phyloP scores from a whole-genome alignment of 176 grass and related monocot species.

The Olyra latifolia region DNA sequence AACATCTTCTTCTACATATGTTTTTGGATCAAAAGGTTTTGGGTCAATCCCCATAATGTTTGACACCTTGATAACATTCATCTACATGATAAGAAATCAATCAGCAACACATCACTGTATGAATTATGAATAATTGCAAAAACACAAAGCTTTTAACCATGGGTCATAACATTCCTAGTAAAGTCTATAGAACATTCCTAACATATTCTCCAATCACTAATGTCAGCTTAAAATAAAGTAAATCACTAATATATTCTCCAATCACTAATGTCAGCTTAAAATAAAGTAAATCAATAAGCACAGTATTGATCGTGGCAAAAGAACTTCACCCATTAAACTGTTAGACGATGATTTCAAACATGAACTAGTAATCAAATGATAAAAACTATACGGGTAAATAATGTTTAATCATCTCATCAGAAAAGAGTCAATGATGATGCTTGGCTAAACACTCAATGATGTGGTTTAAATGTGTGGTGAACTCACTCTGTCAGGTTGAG shows the following conservation, averaged over 20 bases:
- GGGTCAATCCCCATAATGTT: conserved; percentile 97
- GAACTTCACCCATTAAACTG: neutral
- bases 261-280: neutral
- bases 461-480: neutral
- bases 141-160: neutral
- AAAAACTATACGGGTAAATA: neutral
- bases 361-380: conserved; percentile 23
- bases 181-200: conserved; percentile 9
- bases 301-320: neutral
- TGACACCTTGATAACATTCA: conserved; percentile 96
- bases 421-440: neutral
- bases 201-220: neutral
- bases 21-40: conserved; percentile 90
- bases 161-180: neutral
- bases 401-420: conserved; percentile 16
- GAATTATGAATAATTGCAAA: neutral
- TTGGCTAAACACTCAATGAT: neutral
- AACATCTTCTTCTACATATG: conserved; percentile 89
- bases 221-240: neutral
- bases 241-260: neutral
- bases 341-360: neutral
- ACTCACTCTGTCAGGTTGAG: conserved; percentile 73
- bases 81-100: conserved; percentile 59
- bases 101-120: conserved; percentile 11
- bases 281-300: neutral